A percentile compares a stretch with the other conserved stretches of the same genome.
Conservation (phyloP, 768 basidiomycete genomes). For the Pleurotus tuber-regium region DNA sequence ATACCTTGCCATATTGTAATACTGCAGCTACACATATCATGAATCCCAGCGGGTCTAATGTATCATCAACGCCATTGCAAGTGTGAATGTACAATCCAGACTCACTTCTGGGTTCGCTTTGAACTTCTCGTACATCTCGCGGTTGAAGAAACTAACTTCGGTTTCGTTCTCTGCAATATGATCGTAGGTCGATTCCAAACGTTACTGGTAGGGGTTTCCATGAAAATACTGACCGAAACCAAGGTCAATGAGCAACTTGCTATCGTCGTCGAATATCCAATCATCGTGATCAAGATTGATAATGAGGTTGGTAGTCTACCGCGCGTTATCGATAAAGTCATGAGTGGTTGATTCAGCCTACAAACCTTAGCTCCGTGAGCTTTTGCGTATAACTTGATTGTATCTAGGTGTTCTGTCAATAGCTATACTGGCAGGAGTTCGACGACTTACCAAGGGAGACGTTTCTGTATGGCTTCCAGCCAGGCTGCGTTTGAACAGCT, state of each 20-base stretch:
- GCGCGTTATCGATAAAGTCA: constrained; percentile 3
- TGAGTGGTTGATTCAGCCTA: neutral
- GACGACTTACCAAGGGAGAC: constrained; percentile 59
- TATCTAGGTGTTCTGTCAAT: constrained; percentile 52
- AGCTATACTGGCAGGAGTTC: constrained; percentile 5
- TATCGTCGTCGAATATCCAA: constrained; percentile 79
- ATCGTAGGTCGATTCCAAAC: neutral
- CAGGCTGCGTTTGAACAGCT: constrained; percentile 74
- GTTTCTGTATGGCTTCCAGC: constrained; percentile 88
- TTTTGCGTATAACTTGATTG: constrained; percentile 89
- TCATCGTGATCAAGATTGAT: constrained; percentile 97
- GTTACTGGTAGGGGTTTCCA: neutral
- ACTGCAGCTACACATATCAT: constrained; percentile 4
- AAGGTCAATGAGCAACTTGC: constrained; percentile 58
- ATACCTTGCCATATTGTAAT: constrained; percentile 7
- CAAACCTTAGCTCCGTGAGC: constrained; percentile 92
- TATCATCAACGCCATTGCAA: constrained; percentile 1
- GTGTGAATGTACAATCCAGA: neutral
- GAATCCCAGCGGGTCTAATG: constrained; percentile 14
- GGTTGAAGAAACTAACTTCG: constrained; percentile 90
- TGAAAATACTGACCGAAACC: constrained; percentile 80
- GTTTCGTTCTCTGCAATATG: constrained; percentile 81
- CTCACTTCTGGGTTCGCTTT: constrained; percentile 80
- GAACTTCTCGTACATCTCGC: constrained; percentile 74
- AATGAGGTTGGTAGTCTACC: constrained; percentile 92